phyloP scores from a whole-genome alignment of 208 protist genomes.

The Leishmania martiniquensis region DNA sequence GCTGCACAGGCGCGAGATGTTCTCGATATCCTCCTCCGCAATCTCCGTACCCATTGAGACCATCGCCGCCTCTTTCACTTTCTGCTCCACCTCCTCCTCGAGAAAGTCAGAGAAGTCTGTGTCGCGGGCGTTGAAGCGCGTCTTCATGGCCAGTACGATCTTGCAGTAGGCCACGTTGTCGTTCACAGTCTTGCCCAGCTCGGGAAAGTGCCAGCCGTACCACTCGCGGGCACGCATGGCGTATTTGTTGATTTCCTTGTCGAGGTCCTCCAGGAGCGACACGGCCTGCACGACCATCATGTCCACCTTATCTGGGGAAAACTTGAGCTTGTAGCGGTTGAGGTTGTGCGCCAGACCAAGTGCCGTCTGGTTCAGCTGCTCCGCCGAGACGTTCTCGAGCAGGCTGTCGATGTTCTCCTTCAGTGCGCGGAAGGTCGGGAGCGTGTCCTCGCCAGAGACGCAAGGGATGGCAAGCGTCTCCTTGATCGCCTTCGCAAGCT shows the following conservation, averaged over 20 bases:
- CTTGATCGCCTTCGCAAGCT: constrained; percentile 98
- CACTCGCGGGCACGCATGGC: constrained; percentile 99
- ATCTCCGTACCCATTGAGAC: constrained; percentile 99
- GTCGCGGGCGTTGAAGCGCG: constrained; percentile 89
- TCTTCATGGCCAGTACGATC: constrained; percentile 91
- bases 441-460: constrained; percentile 85
- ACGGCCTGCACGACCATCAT: constrained; percentile 99
- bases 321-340: constrained; percentile 99
- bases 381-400: constrained; percentile 84
- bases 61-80: constrained; percentile 96
- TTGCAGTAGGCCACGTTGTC: constrained; percentile 98
- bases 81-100: constrained; percentile 95
- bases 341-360: constrained; percentile 99
- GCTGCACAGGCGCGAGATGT: constrained; percentile 94
- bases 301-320: constrained; percentile 99
- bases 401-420: constrained; percentile 92
- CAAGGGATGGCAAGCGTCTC: constrained; percentile 95
- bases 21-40: constrained; percentile 95
- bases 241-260: constrained; percentile 99
- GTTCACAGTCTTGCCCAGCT: constrained; percentile 97
- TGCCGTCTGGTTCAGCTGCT: constrained; percentile 94
- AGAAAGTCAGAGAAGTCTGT: constrained; percentile 96
- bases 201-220: constrained; percentile 99
- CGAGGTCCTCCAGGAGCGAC: constrained; percentile 98
- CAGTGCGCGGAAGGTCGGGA: constrained; percentile 96